Conservation (phyloP, 495 filamentous ascomycete genomes). For the Hyaloscypha finlandica region DNA sequence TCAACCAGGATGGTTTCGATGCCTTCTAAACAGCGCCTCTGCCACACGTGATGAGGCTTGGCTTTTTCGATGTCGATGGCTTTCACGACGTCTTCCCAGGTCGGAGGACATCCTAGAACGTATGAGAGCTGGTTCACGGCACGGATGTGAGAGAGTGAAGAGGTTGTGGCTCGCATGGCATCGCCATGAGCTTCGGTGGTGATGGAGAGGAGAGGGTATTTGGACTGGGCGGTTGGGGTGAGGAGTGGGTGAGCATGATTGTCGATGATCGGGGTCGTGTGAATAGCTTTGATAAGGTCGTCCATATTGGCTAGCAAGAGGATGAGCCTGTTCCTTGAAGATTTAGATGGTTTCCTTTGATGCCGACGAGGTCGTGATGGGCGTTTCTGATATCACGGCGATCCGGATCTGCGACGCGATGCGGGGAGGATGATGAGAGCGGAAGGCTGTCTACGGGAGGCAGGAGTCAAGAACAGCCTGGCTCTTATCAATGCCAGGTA, state of each 20-base stretch:
- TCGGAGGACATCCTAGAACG: slow-evolving; percentile 58
- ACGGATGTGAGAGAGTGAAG: slow-evolving; percentile 68
- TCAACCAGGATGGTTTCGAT: slow-evolving; percentile 80
- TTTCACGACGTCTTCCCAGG: slow-evolving; percentile 64
- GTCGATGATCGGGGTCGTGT: slow-evolving; percentile 77
- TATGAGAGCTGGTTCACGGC: slow-evolving; percentile 68
- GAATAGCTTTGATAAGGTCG: slow-evolving; percentile 45
- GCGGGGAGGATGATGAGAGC: not conserved
- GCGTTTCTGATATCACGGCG: not conserved
- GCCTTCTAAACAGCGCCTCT: slow-evolving; percentile 66
- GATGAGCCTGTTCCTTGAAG: not conserved
- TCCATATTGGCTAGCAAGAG: slow-evolving; percentile 19
- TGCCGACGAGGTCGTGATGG: not conserved
- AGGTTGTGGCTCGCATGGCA: slow-evolving; percentile 57
- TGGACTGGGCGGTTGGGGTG: slow-evolving; percentile 35
- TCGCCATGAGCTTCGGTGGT: slow-evolving; percentile 72
- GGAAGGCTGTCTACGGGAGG: not conserved
- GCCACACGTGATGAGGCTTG: slow-evolving; percentile 59
- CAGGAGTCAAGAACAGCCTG: not conserved
- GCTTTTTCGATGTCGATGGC: slow-evolving; percentile 56
- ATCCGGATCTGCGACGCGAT: not conserved
- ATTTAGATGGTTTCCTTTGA: not conserved
- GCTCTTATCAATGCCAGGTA: too few relatives aligned
- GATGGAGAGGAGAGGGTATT: slow-evolving; percentile 66
- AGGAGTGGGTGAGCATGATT: slow-evolving; percentile 78